Evolutionary conservation across 352 stramenopile species (phyloP), one percentile per base, ranked within the genome.

Genomic region (Phytophthora megakarya): DNA sequence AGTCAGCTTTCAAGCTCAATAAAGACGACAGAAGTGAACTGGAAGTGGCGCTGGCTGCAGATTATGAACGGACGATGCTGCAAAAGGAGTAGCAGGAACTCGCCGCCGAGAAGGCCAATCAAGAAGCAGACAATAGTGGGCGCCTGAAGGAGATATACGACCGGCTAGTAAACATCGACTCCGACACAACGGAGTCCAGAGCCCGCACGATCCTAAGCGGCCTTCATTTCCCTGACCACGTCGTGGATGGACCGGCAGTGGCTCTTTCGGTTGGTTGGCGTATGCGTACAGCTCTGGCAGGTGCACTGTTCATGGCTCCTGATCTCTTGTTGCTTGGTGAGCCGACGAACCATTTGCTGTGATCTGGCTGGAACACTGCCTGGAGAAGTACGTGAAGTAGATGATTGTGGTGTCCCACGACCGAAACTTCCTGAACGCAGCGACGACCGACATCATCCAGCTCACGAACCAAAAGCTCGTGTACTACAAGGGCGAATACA

Each of bases 361-460:
- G 3, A 90, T 98, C 44, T 98, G 92, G 90, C 76, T 98, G 28
- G 86, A 97, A 65, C 76, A 97, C 50, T 97, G 97, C 76, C 61
- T 98, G 35, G 79, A 93, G 61, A 84, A 88, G 58, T 97, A 97
- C 70, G 72, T 84, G 19, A 97, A 98, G 75, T 98, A 96, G 44
- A 88, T 98, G 69, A 92, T 98, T 47, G 80, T 98, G n/a, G 95
- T 99, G 16, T 98, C 88, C 57, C 96, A 99, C 71, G 96, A 99
- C 72, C 86, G 95, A 16, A 93, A 94, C 30, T 99, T 99, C 70
- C 68, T 99, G 28, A 99, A 99, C 67, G 92, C 96, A 61, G 94
- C 99, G 48, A 94, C 84, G 53, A 99, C 97, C 13, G 95, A 99
- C 71, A 97, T 96, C 28, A 89, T 99, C 22, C 83, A 98, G 58